These are phyloP conservation scores for Citrus maxima DNA, from an alignment of 345 rosid species.

Conservation along the genomic window DNA sequence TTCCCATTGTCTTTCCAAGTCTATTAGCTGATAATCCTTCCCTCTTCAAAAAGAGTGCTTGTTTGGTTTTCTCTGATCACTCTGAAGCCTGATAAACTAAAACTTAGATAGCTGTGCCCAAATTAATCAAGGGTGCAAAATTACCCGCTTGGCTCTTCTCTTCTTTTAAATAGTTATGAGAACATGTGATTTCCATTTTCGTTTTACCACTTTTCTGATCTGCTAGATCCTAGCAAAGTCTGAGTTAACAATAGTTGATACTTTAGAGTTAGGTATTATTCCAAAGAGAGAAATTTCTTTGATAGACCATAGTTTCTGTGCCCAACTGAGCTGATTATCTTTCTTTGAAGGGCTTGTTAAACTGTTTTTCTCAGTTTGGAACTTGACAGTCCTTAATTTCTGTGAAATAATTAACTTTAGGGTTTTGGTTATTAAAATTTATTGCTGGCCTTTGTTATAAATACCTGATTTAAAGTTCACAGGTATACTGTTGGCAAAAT, in stretches of 20 bases:
- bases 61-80: neutral
- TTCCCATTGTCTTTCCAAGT: neutral
- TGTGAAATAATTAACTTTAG: neutral
- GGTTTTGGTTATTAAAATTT: neutral
- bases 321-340: neutral
- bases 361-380: neutral
- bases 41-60: neutral
- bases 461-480: constrained; percentile 39
- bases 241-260: neutral
- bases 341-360: neutral
- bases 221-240: neutral
- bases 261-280: neutral
- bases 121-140: neutral
- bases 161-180: neutral
- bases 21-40: neutral
- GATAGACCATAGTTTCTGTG: neutral
- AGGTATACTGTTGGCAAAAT: constrained; percentile 97
- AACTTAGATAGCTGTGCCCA: neutral
- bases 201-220: neutral
- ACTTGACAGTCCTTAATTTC: neutral
- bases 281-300: neutral
- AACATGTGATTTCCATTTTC: neutral
- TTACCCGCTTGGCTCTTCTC: neutral
- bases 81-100: neutral
- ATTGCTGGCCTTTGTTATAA: constrained; percentile 11